phyloP scores from a whole-genome alignment of 106 monocot genomes.

The Dioscorea dumetorum region DNA sequence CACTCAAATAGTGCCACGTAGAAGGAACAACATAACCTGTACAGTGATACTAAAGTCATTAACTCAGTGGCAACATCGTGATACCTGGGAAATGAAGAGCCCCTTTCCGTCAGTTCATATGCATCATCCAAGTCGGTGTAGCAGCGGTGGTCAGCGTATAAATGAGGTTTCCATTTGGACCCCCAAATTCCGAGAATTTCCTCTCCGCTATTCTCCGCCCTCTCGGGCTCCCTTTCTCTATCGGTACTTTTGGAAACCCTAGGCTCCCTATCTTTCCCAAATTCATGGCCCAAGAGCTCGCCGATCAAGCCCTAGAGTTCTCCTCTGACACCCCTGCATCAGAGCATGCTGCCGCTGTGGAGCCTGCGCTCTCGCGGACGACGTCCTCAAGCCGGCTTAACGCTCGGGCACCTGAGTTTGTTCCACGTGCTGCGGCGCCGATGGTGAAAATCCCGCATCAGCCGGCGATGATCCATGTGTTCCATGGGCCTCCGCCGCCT shows the following conservation, averaged over 20 bases:
- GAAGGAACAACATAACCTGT: background rate
- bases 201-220: conserved; percentile 28
- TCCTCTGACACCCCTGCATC: background rate
- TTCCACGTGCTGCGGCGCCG: conserved; percentile 32
- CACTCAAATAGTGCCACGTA: background rate
- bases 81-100: background rate
- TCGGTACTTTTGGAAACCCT: conserved; percentile 8
- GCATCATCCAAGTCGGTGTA: background rate
- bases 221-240: conserved; percentile 6
- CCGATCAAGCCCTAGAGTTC: conserved; percentile 15
- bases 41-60: no score
- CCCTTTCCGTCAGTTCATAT: background rate
- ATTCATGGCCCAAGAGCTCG: conserved; percentile 14
- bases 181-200: conserved; percentile 10
- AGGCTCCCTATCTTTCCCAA: background rate
- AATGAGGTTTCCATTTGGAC: background rate
- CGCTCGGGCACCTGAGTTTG: conserved; percentile 71
- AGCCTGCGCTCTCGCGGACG: conserved; percentile 27
- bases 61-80: no score
- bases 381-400: conserved; percentile 57
- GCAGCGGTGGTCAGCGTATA: background rate
- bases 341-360: background rate
- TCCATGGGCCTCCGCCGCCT: conserved; percentile 12
- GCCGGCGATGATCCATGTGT: conserved; percentile 20
- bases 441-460: conserved; percentile 32